phyloP scores from a whole-genome alignment of 2,329 filamentous ascomycete genomes.

The Colletotrichum euphorbiae region DNA sequence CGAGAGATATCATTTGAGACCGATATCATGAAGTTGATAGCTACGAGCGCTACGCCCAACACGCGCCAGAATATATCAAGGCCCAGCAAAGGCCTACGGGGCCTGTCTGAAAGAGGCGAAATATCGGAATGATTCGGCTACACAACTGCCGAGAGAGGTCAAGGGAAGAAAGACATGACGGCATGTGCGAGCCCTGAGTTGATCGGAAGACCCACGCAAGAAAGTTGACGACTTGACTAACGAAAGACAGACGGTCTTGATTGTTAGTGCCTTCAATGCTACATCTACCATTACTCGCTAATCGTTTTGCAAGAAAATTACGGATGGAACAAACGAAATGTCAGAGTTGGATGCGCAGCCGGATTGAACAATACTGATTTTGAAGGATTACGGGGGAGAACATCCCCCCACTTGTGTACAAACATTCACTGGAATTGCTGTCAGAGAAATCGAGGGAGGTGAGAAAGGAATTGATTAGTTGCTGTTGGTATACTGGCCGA shows the following conservation, averaged over 20 bases:
- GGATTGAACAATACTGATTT: neutral
- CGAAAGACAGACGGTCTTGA: too few species aligned
- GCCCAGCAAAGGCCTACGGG: slow-evolving; percentile 1
- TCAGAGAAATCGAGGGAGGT: neutral
- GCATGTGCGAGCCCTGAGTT: neutral
- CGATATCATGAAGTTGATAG: neutral
- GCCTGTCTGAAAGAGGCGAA: neutral
- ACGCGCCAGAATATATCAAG: slow-evolving; percentile 6
- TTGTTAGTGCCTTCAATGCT: too few species aligned
- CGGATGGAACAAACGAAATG: neutral
- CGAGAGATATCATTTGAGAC: neutral
- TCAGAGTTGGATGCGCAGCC: neutral
- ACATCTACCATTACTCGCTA: neutral
- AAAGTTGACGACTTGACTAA: neutral
- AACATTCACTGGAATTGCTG: neutral
- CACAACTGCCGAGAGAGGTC: neutral
- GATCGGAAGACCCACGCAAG: neutral
- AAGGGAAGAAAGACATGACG: slow-evolving; percentile 2
- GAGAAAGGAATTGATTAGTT: neutral
- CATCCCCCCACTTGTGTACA: neutral
- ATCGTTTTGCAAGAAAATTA: neutral
- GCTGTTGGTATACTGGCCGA: slow-evolving; percentile 2
- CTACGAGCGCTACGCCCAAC: neutral
- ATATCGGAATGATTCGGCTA: neutral
- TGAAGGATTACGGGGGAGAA: neutral